Base-by-base conservation (phyloP, 2,329 filamentous ascomycete species). In the Claviceps lovelessii region DNA sequence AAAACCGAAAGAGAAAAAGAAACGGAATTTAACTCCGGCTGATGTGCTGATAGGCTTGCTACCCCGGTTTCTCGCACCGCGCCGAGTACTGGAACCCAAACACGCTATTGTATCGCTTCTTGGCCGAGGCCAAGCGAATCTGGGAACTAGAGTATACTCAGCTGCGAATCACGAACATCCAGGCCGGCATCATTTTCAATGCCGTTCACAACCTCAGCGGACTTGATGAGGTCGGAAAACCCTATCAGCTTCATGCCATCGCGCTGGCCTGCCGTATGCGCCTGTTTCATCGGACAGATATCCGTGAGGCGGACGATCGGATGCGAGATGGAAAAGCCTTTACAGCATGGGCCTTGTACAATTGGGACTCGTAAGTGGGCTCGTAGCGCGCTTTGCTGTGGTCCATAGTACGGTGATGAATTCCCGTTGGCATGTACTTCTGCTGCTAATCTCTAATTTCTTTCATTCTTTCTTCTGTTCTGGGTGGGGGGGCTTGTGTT, bases 61-160 rank as follows among this genome's bases (percentile, higher is more conserved):
- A 67, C 52, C 58, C 55, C 1, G 54, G 33, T 0, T 58, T 68
- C 19, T 46, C 58, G 0, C 57, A 65, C 1, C 67, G 70, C 0
- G 62, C 63, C 2, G 61, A 70, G 45, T 69, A 67, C 50, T 72
- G 70, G 69, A 67, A 66, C 17, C 67, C 69, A 0, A 37, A 62
- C 1, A 71, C 60, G 1, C 58, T 71, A 0, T 48, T 56, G 0
- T 72, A 71, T 33, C 63, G 64, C 2, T 73, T 73, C 23, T 54
- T 68, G 4, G 66, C 68, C 0, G 71, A 73, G 58, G 69, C 70
- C 0, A 68, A 66, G 35, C 64, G 70, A 2, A 56, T 73, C 3
- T 70, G 70, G 67, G 68, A 73, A 19, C 53, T 70, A 0, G 66
- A 72, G 49, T 56, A 62, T 41, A 56, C 55, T 7, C 53, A 60